Base-by-base conservation (phyloP, 352 stramenopile genomes). In the Pythium phragmitis region DNA sequence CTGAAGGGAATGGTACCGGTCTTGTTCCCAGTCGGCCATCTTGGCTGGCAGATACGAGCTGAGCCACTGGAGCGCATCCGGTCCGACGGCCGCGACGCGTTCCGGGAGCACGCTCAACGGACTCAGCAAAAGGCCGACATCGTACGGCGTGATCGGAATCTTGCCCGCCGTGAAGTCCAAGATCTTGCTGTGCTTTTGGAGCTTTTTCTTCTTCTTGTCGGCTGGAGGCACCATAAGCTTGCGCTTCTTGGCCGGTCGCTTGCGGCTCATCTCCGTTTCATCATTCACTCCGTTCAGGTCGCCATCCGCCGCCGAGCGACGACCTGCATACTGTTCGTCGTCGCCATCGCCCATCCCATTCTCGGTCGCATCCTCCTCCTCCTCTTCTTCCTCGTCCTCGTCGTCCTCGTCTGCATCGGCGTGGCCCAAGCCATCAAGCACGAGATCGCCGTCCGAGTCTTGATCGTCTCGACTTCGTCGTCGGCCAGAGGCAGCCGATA, bases 1-100 rank as follows among this genome's bases (percentile, higher is more conserved):
- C 58, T 89, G 79, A n/a, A 91, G 67, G 28, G 77, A 74, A 26
- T 85, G 71, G 58, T 86, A 85, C 14, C 85, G 80, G 21, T 93
- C 85, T 59, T 89, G 64, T 61, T 93, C 85, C 85, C 82, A 92
- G 26, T 93, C 82, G 26, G 72, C 63, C 77, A 93, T 88, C 37
- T 87, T 80, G 57, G 79, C 74, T 23, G 85, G 85, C 46, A 91
- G 45, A 65, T 87, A 87, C 19, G 79, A 83, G 28, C 73, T 74
- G 57, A 92, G 74, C 85, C 85, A 93, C 56, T 93, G 85, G 37
- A 90, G 57, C n/a, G 79, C 76, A 61, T 68, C 68, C 4, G 81
- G 79, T 8, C 75, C 80, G n/a, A 89, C 72, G 2, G 82, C 85
- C 37, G 80, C 79, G n/a, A 90, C 79, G 53, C 73, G 73, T 26